Base-by-base conservation (phyloP, 176 grass and related monocot species). In the Rhynchospora pubera region DNA sequence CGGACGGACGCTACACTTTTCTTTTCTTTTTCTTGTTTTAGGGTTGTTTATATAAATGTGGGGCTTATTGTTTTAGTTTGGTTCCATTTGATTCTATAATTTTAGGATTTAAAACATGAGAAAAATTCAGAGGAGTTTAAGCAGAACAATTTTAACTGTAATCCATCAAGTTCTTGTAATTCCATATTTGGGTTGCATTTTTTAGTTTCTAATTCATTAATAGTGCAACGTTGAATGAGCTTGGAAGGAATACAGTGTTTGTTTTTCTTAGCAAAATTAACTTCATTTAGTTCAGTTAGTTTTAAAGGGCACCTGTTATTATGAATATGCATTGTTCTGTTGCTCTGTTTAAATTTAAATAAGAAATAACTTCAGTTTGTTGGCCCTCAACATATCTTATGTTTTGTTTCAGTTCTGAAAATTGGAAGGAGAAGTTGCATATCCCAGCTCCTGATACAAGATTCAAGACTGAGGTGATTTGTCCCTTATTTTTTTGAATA, bases 361-460 rank as follows among this genome's bases (percentile, higher is more conserved):
- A 59, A 66, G 4, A 46, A 34, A 28, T 1, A 28, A 28, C 26
- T 28, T 28, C 0, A 28, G 26, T 28, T 28, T 28, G 26, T 1
- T 28, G 26, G 26, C 26, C 26, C 26, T 45, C n/a, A n/a, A 82
- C 32, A 81, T 62, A 45, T 79, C 75, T 19, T 81, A 44, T 90
- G 6, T 24, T 16, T 92, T 64, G 65, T 86, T 83, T 85, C 87
- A 97, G 95, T 88, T 92, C 85, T 45, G 88, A 92, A 88, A 88
- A 91, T 85, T 97, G 95, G 94, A 97, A 97, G 81, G 80, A 90
- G 46, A 92, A 87, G 89, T 87, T 97, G 84, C 94, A 88, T 79
- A 86, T 97, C 45, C 95, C 92, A 52, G 85, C 88, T 50, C 59
- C 67, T 75, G 95, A 97, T 90, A 93, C 95, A 16, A 86, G 95